Evolutionary conservation across 2,329 filamentous ascomycete genomes (phyloP), one percentile per base, ranked within the genome.

Genomic region (Diplodia scrobiculata): DNA sequence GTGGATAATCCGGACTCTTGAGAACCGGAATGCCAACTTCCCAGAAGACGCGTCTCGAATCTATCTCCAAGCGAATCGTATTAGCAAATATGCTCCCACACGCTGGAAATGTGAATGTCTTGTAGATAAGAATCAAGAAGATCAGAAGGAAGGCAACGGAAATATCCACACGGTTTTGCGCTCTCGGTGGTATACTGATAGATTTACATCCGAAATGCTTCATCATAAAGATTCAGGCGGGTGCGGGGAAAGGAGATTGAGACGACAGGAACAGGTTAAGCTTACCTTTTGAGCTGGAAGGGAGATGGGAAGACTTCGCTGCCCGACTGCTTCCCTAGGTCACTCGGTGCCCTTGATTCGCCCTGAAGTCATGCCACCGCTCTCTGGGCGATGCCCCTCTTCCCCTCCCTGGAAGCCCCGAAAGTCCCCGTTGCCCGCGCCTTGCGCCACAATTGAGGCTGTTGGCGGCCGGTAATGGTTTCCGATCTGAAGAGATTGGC

Each of bases 131-230:
- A 54, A 6, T 45, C 29, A 17, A 73, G 13, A 10, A 27, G 71
- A 88, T 97, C 93, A 97, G 93, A 97, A 97, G 93, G 93, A 97
- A 97, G 93, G 93, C 93, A 97, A 97, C 93, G 93, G 93, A 97
- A 89, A 89, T 87, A 81, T 97, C 93, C 89, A 96, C 93, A 97
- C 83, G 86, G 85, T 83, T 89, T 92, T 96, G 92, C 92, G 92
- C 92, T 90, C 89, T 89, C 90, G 90, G 90, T 89, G 89, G 87
- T 85, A 73, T 74, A 86, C 86, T 83, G 84, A 84, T 14, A 85
- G 81, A 80, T 96, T 96, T 91, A 95, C 91, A 97, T 97, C 93
- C 93, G 92, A 86, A 89, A 91, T 96, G 82, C 82, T 95, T 96
- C 91, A 92, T 97, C 93, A 97, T 87, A 19, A 50, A 36, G 45